Base-by-base conservation (phyloP, 2,329 filamentous ascomycete species). In the Fusarium liriodendri region DNA sequence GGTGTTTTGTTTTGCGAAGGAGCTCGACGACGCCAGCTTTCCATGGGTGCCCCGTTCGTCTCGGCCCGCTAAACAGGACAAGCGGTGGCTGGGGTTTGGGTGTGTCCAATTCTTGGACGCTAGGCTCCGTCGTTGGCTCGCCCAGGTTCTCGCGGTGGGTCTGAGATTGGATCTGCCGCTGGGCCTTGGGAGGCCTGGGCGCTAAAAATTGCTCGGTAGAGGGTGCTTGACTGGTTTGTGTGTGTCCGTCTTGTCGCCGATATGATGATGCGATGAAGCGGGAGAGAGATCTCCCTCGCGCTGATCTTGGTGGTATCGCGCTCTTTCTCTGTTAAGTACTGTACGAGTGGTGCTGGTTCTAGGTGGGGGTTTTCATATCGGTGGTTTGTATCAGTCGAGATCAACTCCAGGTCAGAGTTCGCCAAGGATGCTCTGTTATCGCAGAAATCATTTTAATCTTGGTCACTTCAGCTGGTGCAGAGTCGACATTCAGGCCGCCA, bases 41-140 rank as follows among this genome's bases (percentile, higher is more conserved):
- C 69, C 68, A 74, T 69, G 73, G 75, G 69, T 67, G 71, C 58
- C 72, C 76, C 76, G 70, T 76, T 76, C 71, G 67, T 69, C 64
- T 69, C 72, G 74, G 71, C 68, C 70, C 72, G 74, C 77, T 78
- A 78, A 76, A 74, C 68, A 74, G 75, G 77, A 74, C 68, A 74
- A 74, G 76, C 77, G 78, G 78, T 79, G 78, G 78, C 78, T 79
- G 78, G 78, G 76, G 74, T 69, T 64, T 62, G 64, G 62, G 67
- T 67, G 67, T 70, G 65, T 57, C 73, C 63, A 70, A 74, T 52
- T 22, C 22, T 35, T 62, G 59, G 67, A 61, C 71, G 67, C 69
- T 69, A 73, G 62, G 59, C 73, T 63, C 63, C 33, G 70, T 75
- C 68, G 71, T 76, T 76, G 74, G 75, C 67, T 73, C 62, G 67